These are phyloP conservation scores for Datisca glomerata DNA, from an alignment of 306 rosid genomes.

Conservation along the genomic window DNA sequence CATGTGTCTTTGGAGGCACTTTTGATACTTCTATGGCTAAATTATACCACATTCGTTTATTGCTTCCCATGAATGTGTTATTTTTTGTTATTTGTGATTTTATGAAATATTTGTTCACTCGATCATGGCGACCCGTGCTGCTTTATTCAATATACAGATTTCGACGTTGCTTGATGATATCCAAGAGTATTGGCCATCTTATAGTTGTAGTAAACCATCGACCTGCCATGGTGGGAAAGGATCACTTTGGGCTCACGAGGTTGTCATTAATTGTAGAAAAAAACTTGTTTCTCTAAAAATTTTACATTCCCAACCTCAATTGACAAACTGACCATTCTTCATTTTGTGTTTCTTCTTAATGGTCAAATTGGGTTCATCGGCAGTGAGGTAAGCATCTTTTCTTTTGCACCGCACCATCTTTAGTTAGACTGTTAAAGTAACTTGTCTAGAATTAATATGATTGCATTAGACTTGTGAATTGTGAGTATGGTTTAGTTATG, in stretches of 20 bases:
- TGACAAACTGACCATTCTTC: conserved; percentile 27
- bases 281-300: conserved; percentile 7
- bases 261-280: conserved; percentile 25
- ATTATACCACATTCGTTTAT: no score
- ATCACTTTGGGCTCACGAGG: conserved; percentile 98
- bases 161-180: conserved; percentile 42
- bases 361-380: conserved; percentile 18
- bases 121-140: no score
- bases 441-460: no score
- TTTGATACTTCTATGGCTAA: no score
- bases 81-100: no score
- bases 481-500: no score
- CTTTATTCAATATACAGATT: conserved; percentile 42
- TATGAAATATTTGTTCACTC: no score
- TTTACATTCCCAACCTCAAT: conserved; percentile 6
- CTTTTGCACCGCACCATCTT: conserved; percentile 21
- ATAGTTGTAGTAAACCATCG: conserved; percentile 62
- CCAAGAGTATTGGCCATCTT: conserved; percentile 76
- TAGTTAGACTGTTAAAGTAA: no score
- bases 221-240: conserved; percentile 70
- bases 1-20: no score
- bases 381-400: conserved; percentile 92
- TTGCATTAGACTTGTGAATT: no score
- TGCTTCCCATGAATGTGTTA: no score
- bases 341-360: conserved; percentile 22